Base-by-base conservation (phyloP, 768 basidiomycete genomes). In the Tricholoma bakamatsutake region DNA sequence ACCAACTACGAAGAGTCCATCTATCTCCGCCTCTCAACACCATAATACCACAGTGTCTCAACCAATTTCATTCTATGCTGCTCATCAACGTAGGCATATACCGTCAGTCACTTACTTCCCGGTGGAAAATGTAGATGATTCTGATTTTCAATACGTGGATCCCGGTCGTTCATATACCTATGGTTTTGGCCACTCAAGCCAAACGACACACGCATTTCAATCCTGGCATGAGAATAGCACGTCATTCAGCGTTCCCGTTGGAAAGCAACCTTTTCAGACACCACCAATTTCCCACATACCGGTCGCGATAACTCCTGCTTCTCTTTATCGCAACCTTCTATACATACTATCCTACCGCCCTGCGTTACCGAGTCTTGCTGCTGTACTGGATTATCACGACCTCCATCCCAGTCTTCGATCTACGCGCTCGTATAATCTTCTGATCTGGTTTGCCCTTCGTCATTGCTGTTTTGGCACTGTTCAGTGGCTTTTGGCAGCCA, bases 361-460 rank as follows among this genome's bases (percentile, higher is more conserved):
- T 28, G 71, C 67, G 27, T 43, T 59, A 12, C 67, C 71, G 15
- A 61, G 64, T 43, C 66, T 77, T 39, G 66, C 73, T 2, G 66
- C 63, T 7, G 60, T 83, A n/a, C 51, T 82, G n/a, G 73, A 78
- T 52, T 83, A 80, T 61, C 81, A 85, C 62, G 68, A 66, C 30
- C 54, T 68, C 33, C 70, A 75, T 59, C 67, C 71, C 11, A 57
- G 58, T 33, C 61, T 69, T 51, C 74, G 74, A 45, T 75, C 75
- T 8, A 71, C 73, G n/a, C 65, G 67, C 48, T 78, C 78, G 28
- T 79, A 76, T 61, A 79, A 79, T 61, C 56, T 77, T 13, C 71
- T 80, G 54, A 69, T 80, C 43, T 60, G 59, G 28, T 65, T 83
- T 33, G 79, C 82, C 2, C 68, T 90, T 54, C 80, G 79, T 24